These are phyloP conservation scores for Geranium rotundifolium DNA, from an alignment of 345 rosid species.

Conservation along the genomic window DNA sequence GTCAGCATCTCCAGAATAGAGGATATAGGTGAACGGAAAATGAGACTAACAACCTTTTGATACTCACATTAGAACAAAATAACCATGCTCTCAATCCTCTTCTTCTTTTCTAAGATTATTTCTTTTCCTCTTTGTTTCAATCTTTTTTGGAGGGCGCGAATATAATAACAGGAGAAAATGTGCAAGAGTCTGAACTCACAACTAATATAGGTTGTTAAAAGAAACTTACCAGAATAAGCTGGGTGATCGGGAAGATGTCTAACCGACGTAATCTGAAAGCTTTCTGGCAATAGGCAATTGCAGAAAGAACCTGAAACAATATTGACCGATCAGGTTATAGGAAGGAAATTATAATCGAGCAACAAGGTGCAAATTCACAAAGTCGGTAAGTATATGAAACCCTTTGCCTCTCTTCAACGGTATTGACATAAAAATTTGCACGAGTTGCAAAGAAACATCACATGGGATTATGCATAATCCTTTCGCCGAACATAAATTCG, in stretches of 20 bases:
- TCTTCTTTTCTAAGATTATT: too few relatives aligned
- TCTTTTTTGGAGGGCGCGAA: neutral
- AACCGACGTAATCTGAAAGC: slow-evolving; percentile 71
- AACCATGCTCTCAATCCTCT: neutral
- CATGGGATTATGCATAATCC: neutral
- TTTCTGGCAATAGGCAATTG: slow-evolving; percentile 83
- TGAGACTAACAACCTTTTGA: neutral
- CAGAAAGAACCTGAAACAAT: slow-evolving; percentile 82
- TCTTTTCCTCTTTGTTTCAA: neutral
- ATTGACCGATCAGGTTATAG: slow-evolving; percentile 5
- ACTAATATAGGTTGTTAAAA: neutral
- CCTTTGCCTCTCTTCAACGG: neutral
- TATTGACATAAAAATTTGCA: neutral
- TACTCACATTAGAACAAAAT: neutral
- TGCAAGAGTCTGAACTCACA: neutral
- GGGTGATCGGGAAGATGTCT: slow-evolving; percentile 68
- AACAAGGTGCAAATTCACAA: slow-evolving; percentile 2
- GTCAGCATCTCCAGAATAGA: neutral
- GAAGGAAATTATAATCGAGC: neutral
- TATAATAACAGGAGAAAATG: neutral
- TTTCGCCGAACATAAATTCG: neutral
- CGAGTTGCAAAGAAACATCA: too few relatives aligned
- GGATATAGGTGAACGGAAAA: neutral
- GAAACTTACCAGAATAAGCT: slow-evolving; percentile 52
- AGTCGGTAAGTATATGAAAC: neutral